A percentile compares a stretch with the other conserved stretches of the same genome.
Evolutionary conservation across 768 basidiomycete species (phyloP).

Genomic region (Suillus tomentosus): DNA sequence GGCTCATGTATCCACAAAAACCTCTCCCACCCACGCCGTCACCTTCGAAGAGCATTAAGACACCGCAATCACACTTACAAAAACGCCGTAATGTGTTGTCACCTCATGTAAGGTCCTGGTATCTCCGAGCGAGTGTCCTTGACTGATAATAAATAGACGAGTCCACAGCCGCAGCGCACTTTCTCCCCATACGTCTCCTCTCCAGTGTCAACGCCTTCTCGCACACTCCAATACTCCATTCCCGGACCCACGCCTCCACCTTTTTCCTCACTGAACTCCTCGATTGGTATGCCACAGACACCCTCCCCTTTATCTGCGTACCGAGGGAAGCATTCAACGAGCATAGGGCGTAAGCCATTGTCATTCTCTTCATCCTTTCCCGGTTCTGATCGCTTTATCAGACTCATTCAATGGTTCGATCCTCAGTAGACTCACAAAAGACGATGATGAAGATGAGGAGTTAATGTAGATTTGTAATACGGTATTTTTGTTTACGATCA

Average conservation of each 20-base stretch:
- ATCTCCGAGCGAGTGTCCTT: not conserved
- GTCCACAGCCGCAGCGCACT: slow-evolving; percentile 31
- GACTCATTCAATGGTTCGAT: slow-evolving; percentile 32
- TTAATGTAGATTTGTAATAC: slow-evolving; percentile 4
- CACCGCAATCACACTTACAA: slow-evolving; percentile 27
- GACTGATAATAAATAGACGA: slow-evolving; percentile 18
- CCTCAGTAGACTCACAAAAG: slow-evolving; percentile 27
- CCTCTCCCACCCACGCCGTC: slow-evolving; percentile 30
- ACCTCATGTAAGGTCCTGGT: slow-evolving; percentile 9
- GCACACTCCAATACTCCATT: slow-evolving; percentile 35
- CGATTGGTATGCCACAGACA: slow-evolving; percentile 34
- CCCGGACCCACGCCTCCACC: slow-evolving; percentile 43
- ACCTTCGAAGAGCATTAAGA: slow-evolving; percentile 22
- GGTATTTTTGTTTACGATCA: slow-evolving; percentile 4
- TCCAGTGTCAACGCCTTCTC: slow-evolving; percentile 35
- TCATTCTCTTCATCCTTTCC: not conserved
- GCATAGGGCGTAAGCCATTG: slow-evolving; percentile 37
- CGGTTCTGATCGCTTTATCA: slow-evolving; percentile 3
- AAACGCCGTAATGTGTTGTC: slow-evolving; percentile 30
- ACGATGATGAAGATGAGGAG: slow-evolving; percentile 32
- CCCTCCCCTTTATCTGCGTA: slow-evolving; percentile 43
- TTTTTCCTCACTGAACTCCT: slow-evolving; percentile 35
- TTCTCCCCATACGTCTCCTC: slow-evolving; percentile 31
- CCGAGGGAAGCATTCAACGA: slow-evolving; percentile 37
- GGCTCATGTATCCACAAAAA: slow-evolving; percentile 38